Evolutionary conservation across 495 filamentous ascomycete genomes (phyloP), one percentile per base, ranked within the genome.

Genomic region (Daldinia loculata): DNA sequence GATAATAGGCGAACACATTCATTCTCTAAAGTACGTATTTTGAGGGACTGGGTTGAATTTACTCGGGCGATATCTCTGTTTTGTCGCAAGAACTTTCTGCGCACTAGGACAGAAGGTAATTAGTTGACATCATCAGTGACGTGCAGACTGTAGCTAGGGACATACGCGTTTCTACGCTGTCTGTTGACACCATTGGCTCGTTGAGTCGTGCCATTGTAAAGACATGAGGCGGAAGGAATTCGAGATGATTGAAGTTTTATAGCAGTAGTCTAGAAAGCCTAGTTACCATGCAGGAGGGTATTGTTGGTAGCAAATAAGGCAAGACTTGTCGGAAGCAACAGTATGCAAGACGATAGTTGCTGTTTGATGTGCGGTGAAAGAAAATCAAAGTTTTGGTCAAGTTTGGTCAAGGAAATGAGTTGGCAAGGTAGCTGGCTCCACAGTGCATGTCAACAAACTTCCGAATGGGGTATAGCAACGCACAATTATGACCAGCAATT

Each of bases 31-130:
- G 82, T 89, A 62, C 94, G 92, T 70, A 99, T 98, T 66, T 92
- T 92, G 36, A 95, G 84, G 17, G 93, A 94, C 79, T 98, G 96
- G 67, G 89, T 89, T 2, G 96, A 96, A 81, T 99, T 98, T 67
- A 89, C 88, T 75, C 91, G 86, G 63, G 94, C 94, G 65, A 99
- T 93, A 73, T 98, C 95, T 63, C 93, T 89, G 79, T 99, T 99
- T 77, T 99, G 95, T 43, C 95, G 88, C 53, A 97, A 82, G 76
- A 95, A 97, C 75, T 92, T 88, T 70, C 92, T 84, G 76, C 93
- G 94, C 39, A 97, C 93, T 97, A 68, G 3, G 51, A 36, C 52
- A 11, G 63, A 3, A 45, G 24, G 56, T 9, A 14, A 14, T 77
- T 63, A 79, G 69, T 56, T 8, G 59, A 38, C 14, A 19, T 27